These are phyloP conservation scores for Zizania palustris DNA, from an alignment of 202 grass and related monocot species.

Conservation along the genomic window DNA sequence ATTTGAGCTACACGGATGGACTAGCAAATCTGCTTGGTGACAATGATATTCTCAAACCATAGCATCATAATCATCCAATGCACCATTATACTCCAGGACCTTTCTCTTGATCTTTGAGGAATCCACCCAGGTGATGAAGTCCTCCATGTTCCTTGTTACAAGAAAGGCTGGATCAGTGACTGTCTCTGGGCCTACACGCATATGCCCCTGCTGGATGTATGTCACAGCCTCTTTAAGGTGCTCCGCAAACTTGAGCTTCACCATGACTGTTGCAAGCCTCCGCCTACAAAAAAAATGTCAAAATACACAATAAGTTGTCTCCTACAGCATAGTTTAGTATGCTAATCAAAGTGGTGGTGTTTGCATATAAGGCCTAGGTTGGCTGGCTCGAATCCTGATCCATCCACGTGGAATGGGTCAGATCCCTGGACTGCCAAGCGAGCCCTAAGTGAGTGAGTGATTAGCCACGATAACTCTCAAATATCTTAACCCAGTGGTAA, in stretches of 20 bases:
- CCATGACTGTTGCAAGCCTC: constrained; percentile 72
- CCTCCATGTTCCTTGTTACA: constrained; percentile 95
- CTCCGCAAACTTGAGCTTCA: constrained; percentile 67
- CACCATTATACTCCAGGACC: constrained; percentile 67
- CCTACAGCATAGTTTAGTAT: not conserved
- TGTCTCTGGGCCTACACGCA: constrained; percentile 71
- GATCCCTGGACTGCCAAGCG: no score
- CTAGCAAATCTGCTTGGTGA: not conserved
- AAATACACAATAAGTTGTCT: not conserved
- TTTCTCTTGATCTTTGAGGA: constrained; percentile 87
- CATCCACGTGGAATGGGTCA: no score
- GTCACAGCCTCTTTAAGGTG: constrained; percentile 81
- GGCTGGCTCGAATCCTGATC: no score
- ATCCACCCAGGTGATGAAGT: constrained; percentile 88
- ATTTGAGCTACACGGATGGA: not conserved
- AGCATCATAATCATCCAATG: constrained; percentile 71
- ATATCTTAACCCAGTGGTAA: not conserved
- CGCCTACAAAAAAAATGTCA: constrained; percentile 45
- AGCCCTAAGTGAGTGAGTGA: not conserved
- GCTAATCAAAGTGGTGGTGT: not conserved
- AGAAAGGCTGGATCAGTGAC: constrained; percentile 83
- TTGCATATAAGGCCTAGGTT: not conserved
- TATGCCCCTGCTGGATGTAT: constrained; percentile 89
- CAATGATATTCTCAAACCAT: constrained; percentile 47
- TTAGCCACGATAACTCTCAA: not conserved